Base-by-base conservation (phyloP, 2,329 filamentous ascomycete species). In the Herpotrichia juniperi region DNA sequence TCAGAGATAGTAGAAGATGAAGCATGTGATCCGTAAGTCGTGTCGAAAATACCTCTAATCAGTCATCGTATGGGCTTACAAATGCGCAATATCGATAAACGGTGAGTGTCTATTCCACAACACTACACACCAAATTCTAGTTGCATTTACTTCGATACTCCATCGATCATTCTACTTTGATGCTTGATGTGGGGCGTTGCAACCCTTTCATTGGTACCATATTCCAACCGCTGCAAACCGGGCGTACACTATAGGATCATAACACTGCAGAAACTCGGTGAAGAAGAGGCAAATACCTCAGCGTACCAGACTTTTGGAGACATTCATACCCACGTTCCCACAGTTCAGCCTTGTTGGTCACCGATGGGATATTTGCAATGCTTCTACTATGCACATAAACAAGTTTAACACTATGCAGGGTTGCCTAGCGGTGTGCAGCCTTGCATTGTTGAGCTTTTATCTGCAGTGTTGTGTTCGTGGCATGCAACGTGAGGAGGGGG, bases 261-360 rank as follows among this genome's bases (percentile, higher is more conserved):
- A 34, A 32, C 42, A 45, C 42, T 25, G 30, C 42, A 45, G 42
- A 45, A 45, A 11, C 12, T 45, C 42, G 42, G 42, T 45, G 42
- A 32, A 17, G 30, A 17, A 31, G 9, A 31, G 28, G 28, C 16
- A 35, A 35, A 35, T 35, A 19, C 32, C 32, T 35, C 32, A 35
- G 16, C 6, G 17, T n/a, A 35, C 6, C 7, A n/a, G 32, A 35
- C 14, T 31, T 31, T 9, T 31, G 35, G 9, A 42, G 12, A 42
- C 17, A 21, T 10, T 7, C 21, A 21, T 9, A 39, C 35, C 16
- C 11, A 12, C 10, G 35, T 19, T 39, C 9, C 17, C 35, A n/a
- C n/a, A n/a, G 4, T 34, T n/a, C 12, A 14, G 31, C 12, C 31
- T n/a, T 14, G 31, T 34, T 14, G 26, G 26, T 30, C 14, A 30